Base-by-base conservation (phyloP, 176 grass and related monocot species). In the Pontederia paniculata region DNA sequence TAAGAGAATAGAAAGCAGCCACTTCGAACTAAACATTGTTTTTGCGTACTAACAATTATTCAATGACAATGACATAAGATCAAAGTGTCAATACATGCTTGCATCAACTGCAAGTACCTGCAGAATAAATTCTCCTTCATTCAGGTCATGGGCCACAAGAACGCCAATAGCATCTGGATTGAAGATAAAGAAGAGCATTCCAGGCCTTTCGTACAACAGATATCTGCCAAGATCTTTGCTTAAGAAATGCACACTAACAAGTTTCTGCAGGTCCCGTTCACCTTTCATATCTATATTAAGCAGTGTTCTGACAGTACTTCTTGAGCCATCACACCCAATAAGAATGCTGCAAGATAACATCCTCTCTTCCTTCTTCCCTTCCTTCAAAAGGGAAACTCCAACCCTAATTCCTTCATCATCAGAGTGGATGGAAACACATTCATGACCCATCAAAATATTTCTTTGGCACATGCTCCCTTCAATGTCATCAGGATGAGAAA, bases 101-200 rank as follows among this genome's bases (percentile, higher is more conserved):
- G 23, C 37, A 42, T 55, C 44, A 70, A 72, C 52, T 78, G 52
- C 17, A n/a, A 42, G 19, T 84, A 90, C 86, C 86, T 88, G 93
- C 55, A 97, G 77, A 25, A 97, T 82, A 75, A 90, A 97, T 58
- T 97, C 86, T 44, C 93, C 93, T 81, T 90, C 52, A 54, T 91
- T 76, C 65, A 97, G 81, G 72, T 90, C 85, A 88, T 97, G 93
- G 23, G 86, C 86, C 28, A 97, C 93, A 20, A 97, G 80, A 14
- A 91, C 80, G 47, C 93, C 93, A 45, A 84, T 84, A 23, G 82
- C 83, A 9, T 77, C 72, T 11, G 72, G 80, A 72, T 97, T 90
- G 51, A 97, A 97, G 71, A 90, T 73, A 72, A 90, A 90, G 67
- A 87, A 90, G n/a, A 97, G 57, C 93, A 90, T 97, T 21, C 86